phyloP scores from a whole-genome alignment of 2,329 filamentous ascomycete genomes.

The Didymella glomerata region DNA sequence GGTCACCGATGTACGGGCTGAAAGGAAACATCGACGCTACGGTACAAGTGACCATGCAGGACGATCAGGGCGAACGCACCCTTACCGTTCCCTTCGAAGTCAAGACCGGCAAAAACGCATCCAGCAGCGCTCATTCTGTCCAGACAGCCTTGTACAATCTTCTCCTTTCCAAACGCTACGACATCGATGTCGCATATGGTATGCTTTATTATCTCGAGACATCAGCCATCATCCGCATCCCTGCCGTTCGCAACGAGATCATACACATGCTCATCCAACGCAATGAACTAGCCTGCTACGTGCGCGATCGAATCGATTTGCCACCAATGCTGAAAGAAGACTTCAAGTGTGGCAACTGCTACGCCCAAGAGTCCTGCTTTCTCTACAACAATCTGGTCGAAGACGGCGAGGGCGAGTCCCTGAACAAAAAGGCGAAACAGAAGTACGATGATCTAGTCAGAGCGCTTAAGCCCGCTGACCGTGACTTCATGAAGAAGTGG shows the following conservation, averaged over 20 bases:
- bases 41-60: conserved; percentile 83
- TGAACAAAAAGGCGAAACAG: conserved; percentile 79
- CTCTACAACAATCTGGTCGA: conserved; percentile 92
- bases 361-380: conserved; percentile 89
- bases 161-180: conserved; percentile 90
- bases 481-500: conserved; percentile 92
- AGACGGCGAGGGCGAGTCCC: conserved; percentile 79
- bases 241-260: conserved; percentile 84
- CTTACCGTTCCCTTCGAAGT: conserved; percentile 93
- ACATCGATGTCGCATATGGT: conserved; percentile 88
- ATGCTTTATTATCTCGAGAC: conserved; percentile 95
- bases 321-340: conserved; percentile 87
- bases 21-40: conserved; percentile 99
- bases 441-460: conserved; percentile 83
- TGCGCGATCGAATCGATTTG: conserved; percentile 81
- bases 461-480: conserved; percentile 77
- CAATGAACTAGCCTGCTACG: conserved; percentile 85
- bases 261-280: conserved; percentile 97
- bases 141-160: conserved; percentile 96
- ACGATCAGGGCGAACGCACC: conserved; percentile 70
- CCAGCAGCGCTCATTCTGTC: conserved; percentile 82
- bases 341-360: conserved; percentile 84
- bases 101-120: conserved; percentile 86
- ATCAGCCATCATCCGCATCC: conserved; percentile 84
- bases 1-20: conserved; percentile 96